Base-by-base conservation (phyloP, 768 basidiomycete genomes). In the Mycena venus region DNA sequence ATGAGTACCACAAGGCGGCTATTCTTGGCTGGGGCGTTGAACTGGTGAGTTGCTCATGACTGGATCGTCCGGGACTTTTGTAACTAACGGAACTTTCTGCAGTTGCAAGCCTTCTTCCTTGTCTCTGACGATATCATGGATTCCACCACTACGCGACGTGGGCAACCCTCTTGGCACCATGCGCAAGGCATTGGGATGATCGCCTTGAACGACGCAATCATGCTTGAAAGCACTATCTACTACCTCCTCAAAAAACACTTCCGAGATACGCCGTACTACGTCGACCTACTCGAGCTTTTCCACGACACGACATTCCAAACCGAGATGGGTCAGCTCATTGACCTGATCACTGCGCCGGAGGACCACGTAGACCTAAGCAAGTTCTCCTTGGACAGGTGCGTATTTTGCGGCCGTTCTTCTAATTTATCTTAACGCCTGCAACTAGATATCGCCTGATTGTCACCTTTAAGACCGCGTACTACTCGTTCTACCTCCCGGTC, bases 111-210 rank as follows among this genome's bases (percentile, higher is more conserved):
- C 0, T 98, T 94, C 85, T 99, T 99, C 93, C 91, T 99, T 69
- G 96, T 98, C 69, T 90, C 96, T 3, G 96, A 99, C 84, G 98
- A 99, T 83, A 97, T 99, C 80, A 99, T 99, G 98, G 98, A 99
- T 81, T 83, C 89, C 21, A 96, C 95, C 55, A 93, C 99, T 77
- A 99, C 98, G 11, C 94, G 98, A 27, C 93, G 98, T 12, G 93
- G 94, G 4, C 97, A 98, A 83, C 94, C 97, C 2, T 99, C 98
- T 85, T 99, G 96, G 96, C 99, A 98, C 86, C 90, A 87, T 69
- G 78, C 85, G 23, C 86, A 85, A 3, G 78, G 83, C 12, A 92
- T 98, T 73, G 92, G 92, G 56, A 92, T 92, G 84, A 91, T 98
- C 75, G 97, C 98, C 5, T 94, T 99, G 86, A 99, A 99, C 87